A percentile compares a stretch with the other conserved stretches of the same genome.
Evolutionary conservation across 331 rosid species (phyloP).

Genomic region (Acacia pycnantha): DNA sequence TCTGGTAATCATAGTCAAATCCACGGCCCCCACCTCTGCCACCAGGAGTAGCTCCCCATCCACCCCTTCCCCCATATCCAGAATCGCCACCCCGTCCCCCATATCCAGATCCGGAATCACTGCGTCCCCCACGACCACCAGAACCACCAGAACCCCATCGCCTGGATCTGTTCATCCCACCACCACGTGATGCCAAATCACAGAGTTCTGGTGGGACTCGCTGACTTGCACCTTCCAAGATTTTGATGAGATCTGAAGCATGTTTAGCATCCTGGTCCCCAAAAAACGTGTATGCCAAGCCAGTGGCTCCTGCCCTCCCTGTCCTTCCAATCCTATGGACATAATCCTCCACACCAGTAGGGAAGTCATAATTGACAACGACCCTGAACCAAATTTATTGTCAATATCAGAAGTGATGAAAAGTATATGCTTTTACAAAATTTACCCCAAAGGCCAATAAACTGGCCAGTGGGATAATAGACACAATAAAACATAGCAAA

Average conservation of each 20-base stretch:
- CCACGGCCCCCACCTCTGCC: conserved; percentile 67
- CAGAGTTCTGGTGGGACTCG: conserved; percentile 80
- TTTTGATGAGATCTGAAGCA: conserved; percentile 89
- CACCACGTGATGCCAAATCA: conserved; percentile 82
- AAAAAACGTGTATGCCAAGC: conserved; percentile 86
- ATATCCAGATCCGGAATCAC: conserved; percentile 29
- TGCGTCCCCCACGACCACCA: conserved; percentile 61
- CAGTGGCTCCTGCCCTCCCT: conserved; percentile 99
- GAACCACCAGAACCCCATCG: conserved; percentile 65
- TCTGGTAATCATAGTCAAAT: conserved; percentile 53
- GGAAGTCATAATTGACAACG: conserved; percentile 94
- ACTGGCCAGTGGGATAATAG: neutral
- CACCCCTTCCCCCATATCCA: conserved; percentile 65
- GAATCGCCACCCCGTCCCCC: neutral
- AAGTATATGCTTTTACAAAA: neutral
- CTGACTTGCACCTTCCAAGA: conserved; percentile 97
- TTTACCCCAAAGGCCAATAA: neutral
- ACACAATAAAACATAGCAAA: conserved; percentile 11
- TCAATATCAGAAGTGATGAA: neutral
- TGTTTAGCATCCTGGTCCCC: conserved; percentile 94
- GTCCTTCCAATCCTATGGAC: conserved; percentile 99
- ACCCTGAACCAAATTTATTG: conserved; percentile 56
- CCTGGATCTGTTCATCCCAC: conserved; percentile 80
- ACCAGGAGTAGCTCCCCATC: conserved; percentile 51
- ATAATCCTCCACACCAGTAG: conserved; percentile 98